Base-by-base conservation (phyloP, 1,284 basidiomycete species). In the Cystobasidium pallidum region DNA sequence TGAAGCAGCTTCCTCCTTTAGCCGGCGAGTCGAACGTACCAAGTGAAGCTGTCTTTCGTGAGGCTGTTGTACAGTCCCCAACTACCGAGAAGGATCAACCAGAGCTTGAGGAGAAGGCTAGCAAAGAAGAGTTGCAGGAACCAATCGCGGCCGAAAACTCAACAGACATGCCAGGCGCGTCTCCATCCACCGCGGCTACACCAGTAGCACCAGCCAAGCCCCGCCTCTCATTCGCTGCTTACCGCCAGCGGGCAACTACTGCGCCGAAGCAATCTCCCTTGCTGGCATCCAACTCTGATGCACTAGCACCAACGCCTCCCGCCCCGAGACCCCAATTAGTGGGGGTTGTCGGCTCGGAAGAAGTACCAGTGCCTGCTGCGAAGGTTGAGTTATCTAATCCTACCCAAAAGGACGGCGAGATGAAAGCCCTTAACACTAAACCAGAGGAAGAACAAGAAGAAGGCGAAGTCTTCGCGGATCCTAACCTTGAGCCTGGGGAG, bases 161-260 rank as follows among this genome's bases (percentile, higher is more conserved):
- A 24, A 49, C 64, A 21, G 64, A 21, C 11, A 36, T 39, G 11
- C 43, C 26, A n/a, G 15, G 21, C 8, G 24, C 17, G 3, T 13
- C 21, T 32, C 41, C 39, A 36, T 19, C 49, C 2, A 21, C 49
- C 13, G 17, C 41, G 15, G 32, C 34, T 17, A 28, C 67, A 21
- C 26, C 68, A 45, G 24, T 30, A 19, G 36, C 70, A 7, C 26
- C 49, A 59, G 49, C 54, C 39, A 66, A 65, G 17, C 49, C 74
- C 10, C 74, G 76, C 3, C 58, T 78, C 1, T 77, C 77, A 0
- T 74, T 78, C 65, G 75, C 75, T n/a, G 77, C 75, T 10, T 78
- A 78, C 39, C 77, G 77, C 4, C 73, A 76, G 34, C 71, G 76
- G 1, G 73, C 59, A 7, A 59, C 57, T 6, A 49, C 58, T 39